Base-by-base conservation (phyloP, 306 rosid genomes). In the Amphicarpaea edgeworthii region DNA sequence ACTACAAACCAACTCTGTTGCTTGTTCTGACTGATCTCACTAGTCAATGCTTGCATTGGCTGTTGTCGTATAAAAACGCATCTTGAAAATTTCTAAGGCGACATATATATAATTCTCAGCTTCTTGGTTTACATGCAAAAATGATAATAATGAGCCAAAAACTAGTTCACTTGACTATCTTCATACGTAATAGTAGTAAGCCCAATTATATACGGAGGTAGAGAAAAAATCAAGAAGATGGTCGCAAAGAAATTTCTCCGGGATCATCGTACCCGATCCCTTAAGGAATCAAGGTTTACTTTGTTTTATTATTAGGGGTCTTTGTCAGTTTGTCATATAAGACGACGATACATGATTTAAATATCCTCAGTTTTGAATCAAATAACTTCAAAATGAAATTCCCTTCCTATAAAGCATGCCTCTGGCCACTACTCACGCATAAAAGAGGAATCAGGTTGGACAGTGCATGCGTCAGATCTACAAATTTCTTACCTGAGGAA, bases 401-500 rank as follows among this genome's bases (percentile, higher is more conserved):
- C 78, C 62, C 57, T 42, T 75, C 55, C 61, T 40, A 17, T 46
- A 75, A 70, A 81, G 20, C 53, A 69, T 68, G 69, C 66, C 23
- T 67, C 65, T 75, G 28, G 72, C n/a, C 20, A 6, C 73, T 55
- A n/a, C 58, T 34, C 51, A 45, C 0, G 30, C 9, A 62, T 0
- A 60, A 37, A 63, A 61, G 46, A 54, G 42, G 21, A 46, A 55
- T 43, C 80, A 53, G 67, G 80, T 34, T 59, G 43, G 16, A 66
- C 49, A 54, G 68, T 14, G n/a, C 55, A 50, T 66, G 24, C 28
- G 63, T 43, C 72, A 69, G 58, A 82, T 73, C 72, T 19, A 62
- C 79, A 81, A 38, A 69, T 47, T 55, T 73, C 76, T 50, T 28
- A 77, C 21, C 64, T 47, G 40, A 45, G 24, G 63, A 76, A 57